Evolutionary conservation across 148 eudicot genomes (phyloP).

Genomic region (Spergularia marina): DNA sequence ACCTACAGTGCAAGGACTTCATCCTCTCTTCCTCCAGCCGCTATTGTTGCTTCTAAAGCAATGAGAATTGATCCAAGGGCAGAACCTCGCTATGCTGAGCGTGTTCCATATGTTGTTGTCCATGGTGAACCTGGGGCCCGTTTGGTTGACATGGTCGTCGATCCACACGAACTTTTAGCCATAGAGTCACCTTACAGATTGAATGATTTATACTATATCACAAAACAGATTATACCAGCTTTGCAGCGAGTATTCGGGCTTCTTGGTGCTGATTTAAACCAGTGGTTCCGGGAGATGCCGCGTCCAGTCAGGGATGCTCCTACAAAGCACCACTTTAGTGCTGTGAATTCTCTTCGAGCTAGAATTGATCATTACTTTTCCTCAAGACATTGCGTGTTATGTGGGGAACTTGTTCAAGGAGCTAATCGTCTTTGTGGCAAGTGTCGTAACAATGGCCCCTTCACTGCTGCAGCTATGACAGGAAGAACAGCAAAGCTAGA

Average conservation of each 20-base stretch:
- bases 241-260: slow-evolving; percentile 90
- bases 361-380: slow-evolving; percentile 85
- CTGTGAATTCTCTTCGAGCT: slow-evolving; percentile 51
- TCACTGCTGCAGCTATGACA: slow-evolving; percentile 51
- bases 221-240: slow-evolving; percentile 92
- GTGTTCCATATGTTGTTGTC: slow-evolving; percentile 84
- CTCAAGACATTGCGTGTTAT: slow-evolving; percentile 74
- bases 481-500: slow-evolving; percentile 83
- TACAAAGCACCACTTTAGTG: slow-evolving; percentile 47
- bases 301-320: slow-evolving; percentile 58
- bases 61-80: slow-evolving; percentile 88
- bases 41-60: slow-evolving; percentile 93
- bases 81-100: slow-evolving; percentile 89
- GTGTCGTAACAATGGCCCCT: slow-evolving; percentile 57
- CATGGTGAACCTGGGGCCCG: slow-evolving; percentile 99
- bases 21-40: slow-evolving; percentile 87
- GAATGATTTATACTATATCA: slow-evolving; percentile 80
- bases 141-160: slow-evolving; percentile 83
- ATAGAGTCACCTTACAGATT: slow-evolving; percentile 69
- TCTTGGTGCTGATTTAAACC: slow-evolving; percentile 72
- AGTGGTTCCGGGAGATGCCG: slow-evolving; percentile 83
- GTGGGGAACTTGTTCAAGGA: slow-evolving; percentile 71
- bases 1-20: slow-evolving; percentile 64
- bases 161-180: slow-evolving; percentile 74
- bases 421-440: slow-evolving; percentile 53